Evolutionary conservation across 169 alveolate genomes (phyloP).

Genomic region (Plasmodium cynomolgi): DNA sequence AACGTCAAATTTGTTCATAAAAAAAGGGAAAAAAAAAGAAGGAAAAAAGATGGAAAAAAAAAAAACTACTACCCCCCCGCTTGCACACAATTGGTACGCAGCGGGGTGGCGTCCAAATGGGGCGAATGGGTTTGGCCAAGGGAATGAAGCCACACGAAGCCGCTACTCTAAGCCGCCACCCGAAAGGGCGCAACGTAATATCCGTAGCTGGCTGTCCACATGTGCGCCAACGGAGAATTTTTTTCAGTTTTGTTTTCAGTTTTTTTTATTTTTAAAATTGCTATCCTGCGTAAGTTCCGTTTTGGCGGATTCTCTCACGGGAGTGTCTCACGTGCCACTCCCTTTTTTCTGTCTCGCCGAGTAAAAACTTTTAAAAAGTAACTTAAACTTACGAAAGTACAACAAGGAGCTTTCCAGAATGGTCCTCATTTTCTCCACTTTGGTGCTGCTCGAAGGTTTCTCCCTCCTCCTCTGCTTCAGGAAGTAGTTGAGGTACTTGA

Average conservation of each 20-base stretch:
- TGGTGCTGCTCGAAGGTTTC: conserved; percentile 21
- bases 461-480: conserved; percentile 54
- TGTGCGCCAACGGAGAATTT: background rate
- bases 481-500: conserved; percentile 43
- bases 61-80: background rate
- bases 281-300: background rate
- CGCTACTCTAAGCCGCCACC: background rate
- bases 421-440: conserved; percentile 30
- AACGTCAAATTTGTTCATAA: background rate
- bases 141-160: background rate
- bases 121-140: background rate
- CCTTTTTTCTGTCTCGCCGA: conserved; percentile 38
- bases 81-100: background rate
- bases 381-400: conserved; percentile 62
- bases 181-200: background rate
- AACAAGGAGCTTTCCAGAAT: conserved; percentile 22
- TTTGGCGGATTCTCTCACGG: background rate
- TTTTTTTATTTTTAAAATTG: background rate
- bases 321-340: background rate
- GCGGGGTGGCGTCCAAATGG: background rate
- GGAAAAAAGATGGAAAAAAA: background rate
- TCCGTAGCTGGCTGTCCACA: background rate
- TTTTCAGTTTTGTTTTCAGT: background rate
- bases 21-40: background rate
- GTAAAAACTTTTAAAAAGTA: conserved; percentile 59